Evolutionary conservation across 768 basidiomycete genomes (phyloP).

Genomic region (Mrakia gelida): DNA sequence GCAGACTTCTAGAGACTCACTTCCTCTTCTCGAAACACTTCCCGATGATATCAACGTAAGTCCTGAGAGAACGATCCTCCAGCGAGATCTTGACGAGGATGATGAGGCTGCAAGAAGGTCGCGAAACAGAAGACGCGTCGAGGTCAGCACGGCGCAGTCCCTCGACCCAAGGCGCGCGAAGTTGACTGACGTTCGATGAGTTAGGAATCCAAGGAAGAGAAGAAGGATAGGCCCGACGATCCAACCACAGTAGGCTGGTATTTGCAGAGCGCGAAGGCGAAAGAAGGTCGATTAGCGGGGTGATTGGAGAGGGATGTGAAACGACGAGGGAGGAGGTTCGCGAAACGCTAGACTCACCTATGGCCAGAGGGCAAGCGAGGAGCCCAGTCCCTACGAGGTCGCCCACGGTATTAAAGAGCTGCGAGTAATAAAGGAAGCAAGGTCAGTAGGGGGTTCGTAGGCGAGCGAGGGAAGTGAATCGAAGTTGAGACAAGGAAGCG

Average conservation of each 20-base stretch:
- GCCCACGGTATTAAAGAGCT: constrained; percentile 66
- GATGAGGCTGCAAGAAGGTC: constrained; percentile 62
- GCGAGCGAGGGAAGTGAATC: too few relatives aligned
- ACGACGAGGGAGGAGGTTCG: not conserved
- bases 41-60: constrained; percentile 83
- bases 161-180: too few relatives aligned
- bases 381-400: constrained; percentile 87
- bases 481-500: too few relatives aligned
- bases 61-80: constrained; percentile 62
- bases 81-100: constrained; percentile 72
- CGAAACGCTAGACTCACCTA: constrained; percentile 46
- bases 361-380: constrained; percentile 83
- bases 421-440: not conserved
- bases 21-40: constrained; percentile 65
- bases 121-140: not conserved
- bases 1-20: constrained; percentile 32
- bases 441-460: too few relatives aligned
- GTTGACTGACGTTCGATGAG: constrained; percentile 77
- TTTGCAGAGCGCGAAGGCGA: constrained; percentile 44
- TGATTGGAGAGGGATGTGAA: not conserved
- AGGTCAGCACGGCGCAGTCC: too few relatives aligned
- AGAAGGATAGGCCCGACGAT: constrained; percentile 68
- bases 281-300: not conserved
- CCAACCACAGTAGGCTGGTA: constrained; percentile 74
- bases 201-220: constrained; percentile 67